Percentiles rank a stretch among this genome's conserved stretches.
Evolutionary conservation across 179 eudicot species (phyloP).

Genomic region (Sideroxylon spinosum): DNA sequence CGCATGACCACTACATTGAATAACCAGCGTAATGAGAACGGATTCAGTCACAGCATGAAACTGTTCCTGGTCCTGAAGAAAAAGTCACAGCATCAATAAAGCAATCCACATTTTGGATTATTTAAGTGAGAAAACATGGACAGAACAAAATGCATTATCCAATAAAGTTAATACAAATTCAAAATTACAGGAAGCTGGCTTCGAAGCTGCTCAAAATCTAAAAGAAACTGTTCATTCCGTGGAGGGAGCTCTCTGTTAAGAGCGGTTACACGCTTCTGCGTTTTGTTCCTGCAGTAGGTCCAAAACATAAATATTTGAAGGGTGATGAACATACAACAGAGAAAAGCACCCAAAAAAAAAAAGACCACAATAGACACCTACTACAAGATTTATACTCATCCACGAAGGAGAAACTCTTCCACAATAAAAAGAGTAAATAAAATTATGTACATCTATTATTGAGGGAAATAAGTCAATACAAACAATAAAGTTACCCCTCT

Average conservation of each 20-base stretch:
- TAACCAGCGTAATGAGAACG: conserved; percentile 76
- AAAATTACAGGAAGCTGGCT: conserved; percentile 73
- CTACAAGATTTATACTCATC: not conserved
- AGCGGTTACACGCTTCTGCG: conserved; percentile 87
- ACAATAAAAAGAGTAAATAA: not conserved
- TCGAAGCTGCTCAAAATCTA: conserved; percentile 76
- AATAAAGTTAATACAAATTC: conserved; percentile 6
- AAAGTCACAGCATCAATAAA: conserved; percentile 10
- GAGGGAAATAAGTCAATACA: no score
- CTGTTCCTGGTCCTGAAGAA: conserved; percentile 83
- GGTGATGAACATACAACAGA: not conserved
- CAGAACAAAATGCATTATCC: not conserved
- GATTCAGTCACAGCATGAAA: conserved; percentile 70
- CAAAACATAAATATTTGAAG: not conserved
- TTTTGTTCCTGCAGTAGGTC: conserved; percentile 61
- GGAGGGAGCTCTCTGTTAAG: conserved; percentile 84
- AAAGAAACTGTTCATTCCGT: conserved; percentile 77
- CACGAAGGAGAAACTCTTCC: conserved; percentile 1
- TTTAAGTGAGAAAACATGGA: not conserved
- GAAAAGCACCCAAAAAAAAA: not conserved
- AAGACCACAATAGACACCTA: not conserved
- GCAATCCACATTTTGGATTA: not conserved
- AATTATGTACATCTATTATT: no score
- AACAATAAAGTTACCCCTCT: no score
- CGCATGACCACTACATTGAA: conserved; percentile 80